phyloP scores from a whole-genome alignment of 306 rosid species.

The Vicia villosa region DNA sequence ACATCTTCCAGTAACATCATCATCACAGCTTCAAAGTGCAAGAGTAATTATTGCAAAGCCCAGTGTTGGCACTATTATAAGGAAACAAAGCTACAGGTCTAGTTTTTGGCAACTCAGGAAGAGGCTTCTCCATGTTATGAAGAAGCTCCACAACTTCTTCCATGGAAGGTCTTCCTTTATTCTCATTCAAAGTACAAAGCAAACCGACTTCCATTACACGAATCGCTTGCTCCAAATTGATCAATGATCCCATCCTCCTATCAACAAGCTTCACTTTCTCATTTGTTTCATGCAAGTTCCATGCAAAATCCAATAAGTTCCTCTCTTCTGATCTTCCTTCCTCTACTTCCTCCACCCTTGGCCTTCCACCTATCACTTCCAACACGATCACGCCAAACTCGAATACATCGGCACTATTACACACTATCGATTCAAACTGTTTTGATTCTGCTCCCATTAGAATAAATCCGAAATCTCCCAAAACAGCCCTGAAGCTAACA shows the following conservation, averaged over 20 bases:
- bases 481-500: constrained; percentile 62
- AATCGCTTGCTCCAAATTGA: constrained; percentile 67
- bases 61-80: constrained; percentile 60
- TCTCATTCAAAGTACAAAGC: constrained; percentile 76
- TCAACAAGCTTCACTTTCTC: constrained; percentile 63
- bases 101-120: constrained; percentile 67
- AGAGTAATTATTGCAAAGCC: constrained; percentile 68
- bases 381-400: constrained; percentile 73
- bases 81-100: constrained; percentile 74
- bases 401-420: constrained; percentile 64
- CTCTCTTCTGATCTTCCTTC: constrained; percentile 46
- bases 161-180: constrained; percentile 70
- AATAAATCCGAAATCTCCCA: constrained; percentile 75
- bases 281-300: constrained; percentile 62
- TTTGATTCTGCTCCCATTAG: constrained; percentile 59
- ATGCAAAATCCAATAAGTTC: constrained; percentile 64
- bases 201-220: constrained; percentile 63
- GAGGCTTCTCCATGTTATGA: constrained; percentile 49
- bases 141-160: constrained; percentile 70
- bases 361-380: constrained; percentile 78
- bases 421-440: constrained; percentile 58
- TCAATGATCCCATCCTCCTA: constrained; percentile 63
- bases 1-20: neutral
- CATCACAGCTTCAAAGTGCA: constrained; percentile 48
- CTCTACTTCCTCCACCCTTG: constrained; percentile 46